These are phyloP conservation scores for Trichoderma gamsii DNA, from an alignment of 495 filamentous ascomycete genomes.

Conservation along the genomic window DNA sequence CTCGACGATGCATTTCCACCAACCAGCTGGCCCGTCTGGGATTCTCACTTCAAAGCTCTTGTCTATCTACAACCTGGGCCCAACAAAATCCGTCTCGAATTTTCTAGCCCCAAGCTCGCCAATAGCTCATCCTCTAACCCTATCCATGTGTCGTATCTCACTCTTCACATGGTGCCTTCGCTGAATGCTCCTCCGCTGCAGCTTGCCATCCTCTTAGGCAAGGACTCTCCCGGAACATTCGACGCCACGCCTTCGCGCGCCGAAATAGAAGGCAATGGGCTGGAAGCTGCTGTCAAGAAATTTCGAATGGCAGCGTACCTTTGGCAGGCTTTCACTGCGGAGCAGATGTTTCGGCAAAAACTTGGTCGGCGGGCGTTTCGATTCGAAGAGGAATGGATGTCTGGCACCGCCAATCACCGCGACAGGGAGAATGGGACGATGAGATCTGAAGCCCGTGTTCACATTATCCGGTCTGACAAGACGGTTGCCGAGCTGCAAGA, in stretches of 20 bases:
- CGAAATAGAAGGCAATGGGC: slow-evolving; percentile 70
- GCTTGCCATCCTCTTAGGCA: slow-evolving; percentile 74
- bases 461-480: slow-evolving; percentile 74
- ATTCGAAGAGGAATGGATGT: slow-evolving; percentile 90
- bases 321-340: slow-evolving; percentile 92
- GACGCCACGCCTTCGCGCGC: slow-evolving; percentile 71
- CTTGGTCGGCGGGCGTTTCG: slow-evolving; percentile 79
- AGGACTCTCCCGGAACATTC: slow-evolving; percentile 80
- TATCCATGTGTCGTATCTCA: slow-evolving; percentile 70
- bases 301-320: slow-evolving; percentile 88
- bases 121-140: slow-evolving; percentile 61
- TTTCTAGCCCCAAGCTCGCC: slow-evolving; percentile 71
- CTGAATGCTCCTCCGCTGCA: slow-evolving; percentile 72
- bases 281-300: slow-evolving; percentile 76
- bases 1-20: slow-evolving; percentile 79
- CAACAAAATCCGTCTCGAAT: slow-evolving; percentile 81
- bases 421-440: slow-evolving; percentile 63
- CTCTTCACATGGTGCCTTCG: slow-evolving; percentile 76
- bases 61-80: slow-evolving; percentile 82
- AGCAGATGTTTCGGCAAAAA: slow-evolving; percentile 86
- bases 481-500: slow-evolving; percentile 78
- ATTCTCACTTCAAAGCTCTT: slow-evolving; percentile 83
- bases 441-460: slow-evolving; percentile 84
- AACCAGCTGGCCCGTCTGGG: slow-evolving; percentile 74
- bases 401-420: slow-evolving; percentile 63